Evolutionary conservation across 768 basidiomycete species (phyloP).

Genomic region (Kwoniella shandongensis): DNA sequence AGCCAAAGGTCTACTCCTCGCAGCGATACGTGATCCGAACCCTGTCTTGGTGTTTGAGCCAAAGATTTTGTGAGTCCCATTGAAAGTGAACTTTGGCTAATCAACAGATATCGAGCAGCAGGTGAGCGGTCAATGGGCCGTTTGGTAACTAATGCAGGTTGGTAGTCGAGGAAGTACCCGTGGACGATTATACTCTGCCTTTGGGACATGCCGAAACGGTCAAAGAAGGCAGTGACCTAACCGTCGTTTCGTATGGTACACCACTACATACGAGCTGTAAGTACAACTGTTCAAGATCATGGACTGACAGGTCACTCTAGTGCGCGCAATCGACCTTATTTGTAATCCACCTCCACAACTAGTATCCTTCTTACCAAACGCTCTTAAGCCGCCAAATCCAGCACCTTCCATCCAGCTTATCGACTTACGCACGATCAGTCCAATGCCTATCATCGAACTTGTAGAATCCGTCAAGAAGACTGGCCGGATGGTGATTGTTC

Average conservation of each 20-base stretch:
- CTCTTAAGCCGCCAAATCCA: conserved; percentile 64
- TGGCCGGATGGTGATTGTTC: conserved; percentile 80
- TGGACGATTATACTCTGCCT: conserved; percentile 82
- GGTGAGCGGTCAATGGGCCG: conserved; percentile 55
- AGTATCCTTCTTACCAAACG: conserved; percentile 64
- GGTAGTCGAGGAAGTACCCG: conserved; percentile 89
- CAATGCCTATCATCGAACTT: conserved; percentile 81
- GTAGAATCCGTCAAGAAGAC: conserved; percentile 80
- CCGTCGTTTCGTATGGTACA: conserved; percentile 88
- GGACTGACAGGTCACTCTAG: conserved; percentile 14
- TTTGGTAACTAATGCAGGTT: not conserved
- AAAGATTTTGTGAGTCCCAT: conserved; percentile 63
- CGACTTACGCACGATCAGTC: conserved; percentile 82
- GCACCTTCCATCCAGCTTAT: conserved; percentile 69
- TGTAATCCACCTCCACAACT: conserved; percentile 66
- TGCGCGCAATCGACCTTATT: conserved; percentile 68
- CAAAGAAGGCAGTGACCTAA: conserved; percentile 74
- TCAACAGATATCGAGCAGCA: conserved; percentile 73
- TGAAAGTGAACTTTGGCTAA: not conserved
- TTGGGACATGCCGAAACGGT: conserved; percentile 78
- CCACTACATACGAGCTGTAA: conserved; percentile 75
- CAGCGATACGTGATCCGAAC: conserved; percentile 86
- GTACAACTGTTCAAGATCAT: conserved; percentile 12
- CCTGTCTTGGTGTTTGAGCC: conserved; percentile 96
- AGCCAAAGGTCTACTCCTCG: conserved; percentile 86